Percentiles rank a stretch among this genome's conserved stretches.
Conservation (phyloP, 306 rosid species). For the Neltuma alba region DNA sequence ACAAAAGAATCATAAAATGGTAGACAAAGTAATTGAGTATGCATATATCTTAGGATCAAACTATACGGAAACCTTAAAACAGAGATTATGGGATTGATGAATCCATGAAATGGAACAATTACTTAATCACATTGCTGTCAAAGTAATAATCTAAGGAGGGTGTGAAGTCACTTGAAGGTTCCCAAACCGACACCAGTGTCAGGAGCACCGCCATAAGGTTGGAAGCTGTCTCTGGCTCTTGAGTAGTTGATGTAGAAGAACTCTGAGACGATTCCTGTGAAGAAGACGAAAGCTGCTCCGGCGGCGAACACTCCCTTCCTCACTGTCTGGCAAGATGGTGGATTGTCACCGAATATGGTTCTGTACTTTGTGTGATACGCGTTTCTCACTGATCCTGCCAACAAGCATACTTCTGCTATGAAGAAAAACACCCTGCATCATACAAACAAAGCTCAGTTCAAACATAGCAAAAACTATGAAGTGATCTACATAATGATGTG, state of each 20-base stretch:
- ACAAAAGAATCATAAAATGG: not conserved
- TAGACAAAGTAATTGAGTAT: not conserved
- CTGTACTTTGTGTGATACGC: slow-evolving; percentile 73
- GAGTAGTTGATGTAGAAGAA: slow-evolving; percentile 61
- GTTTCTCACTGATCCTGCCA: slow-evolving; percentile 69
- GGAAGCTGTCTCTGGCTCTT: slow-evolving; percentile 60
- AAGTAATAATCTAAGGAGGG: not conserved
- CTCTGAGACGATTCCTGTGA: slow-evolving; percentile 57
- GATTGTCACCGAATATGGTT: slow-evolving; percentile 35
- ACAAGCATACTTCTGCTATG: slow-evolving; percentile 38
- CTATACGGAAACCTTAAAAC: slow-evolving; percentile 8
- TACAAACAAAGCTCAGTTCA: not conserved
- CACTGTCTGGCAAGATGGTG: slow-evolving; percentile 55
- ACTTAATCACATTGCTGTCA: not conserved
- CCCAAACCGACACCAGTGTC: slow-evolving; percentile 65
- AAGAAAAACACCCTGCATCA: slow-evolving; percentile 9
- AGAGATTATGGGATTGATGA: slow-evolving; percentile 33
- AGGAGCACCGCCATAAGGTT: slow-evolving; percentile 48
- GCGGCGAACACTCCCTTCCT: slow-evolving; percentile 74
- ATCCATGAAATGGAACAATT: slow-evolving; percentile 6
- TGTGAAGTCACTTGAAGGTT: slow-evolving; percentile 50
- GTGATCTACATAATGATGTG: not conserved
- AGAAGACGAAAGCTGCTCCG: slow-evolving; percentile 64
- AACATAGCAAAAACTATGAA: not conserved
- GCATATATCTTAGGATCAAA: slow-evolving; percentile 12